Evolutionary conservation across 805 yeast genomes (phyloP).

Genomic region (Kluyveromyces siamensis): DNA sequence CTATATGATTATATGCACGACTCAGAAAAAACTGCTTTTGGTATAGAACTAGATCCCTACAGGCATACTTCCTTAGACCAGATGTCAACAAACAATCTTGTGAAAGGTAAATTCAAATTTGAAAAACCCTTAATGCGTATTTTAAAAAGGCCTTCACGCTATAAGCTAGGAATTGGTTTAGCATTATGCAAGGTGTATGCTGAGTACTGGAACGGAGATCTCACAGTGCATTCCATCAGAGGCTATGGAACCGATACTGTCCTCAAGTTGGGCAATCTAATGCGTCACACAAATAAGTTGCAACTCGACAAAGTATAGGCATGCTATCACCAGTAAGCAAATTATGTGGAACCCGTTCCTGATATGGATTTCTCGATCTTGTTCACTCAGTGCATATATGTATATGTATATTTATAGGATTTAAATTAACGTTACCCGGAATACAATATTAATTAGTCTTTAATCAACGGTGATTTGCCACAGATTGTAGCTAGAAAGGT

Average conservation of each 20-base stretch:
- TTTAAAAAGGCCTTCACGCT: slow-evolving; percentile 63
- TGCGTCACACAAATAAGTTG: slow-evolving; percentile 50
- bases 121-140: slow-evolving; percentile 49
- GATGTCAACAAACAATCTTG: slow-evolving; percentile 24
- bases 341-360: too few relatives aligned
- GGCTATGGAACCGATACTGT: slow-evolving; percentile 92
- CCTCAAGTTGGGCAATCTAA: slow-evolving; percentile 69
- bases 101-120: slow-evolving; percentile 17
- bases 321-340: neutral
- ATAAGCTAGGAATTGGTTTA: slow-evolving; percentile 76
- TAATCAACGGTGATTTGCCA: too few relatives aligned
- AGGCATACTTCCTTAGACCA: slow-evolving; percentile 33
- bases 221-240: slow-evolving; percentile 72
- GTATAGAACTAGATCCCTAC: slow-evolving; percentile 15
- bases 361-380: too few relatives aligned
- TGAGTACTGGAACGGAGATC: slow-evolving; percentile 93
- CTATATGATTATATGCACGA: slow-evolving; percentile 23
- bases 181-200: slow-evolving; percentile 92
- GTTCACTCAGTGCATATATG: too few relatives aligned
- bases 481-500: too few relatives aligned
- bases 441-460: too few relatives aligned
- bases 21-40: slow-evolving; percentile 1
- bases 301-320: slow-evolving; percentile 63
- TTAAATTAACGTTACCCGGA: too few relatives aligned
- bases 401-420: too few relatives aligned